Base-by-base conservation (phyloP, 495 filamentous ascomycete species). In the Hypoxylon subgilvum region DNA sequence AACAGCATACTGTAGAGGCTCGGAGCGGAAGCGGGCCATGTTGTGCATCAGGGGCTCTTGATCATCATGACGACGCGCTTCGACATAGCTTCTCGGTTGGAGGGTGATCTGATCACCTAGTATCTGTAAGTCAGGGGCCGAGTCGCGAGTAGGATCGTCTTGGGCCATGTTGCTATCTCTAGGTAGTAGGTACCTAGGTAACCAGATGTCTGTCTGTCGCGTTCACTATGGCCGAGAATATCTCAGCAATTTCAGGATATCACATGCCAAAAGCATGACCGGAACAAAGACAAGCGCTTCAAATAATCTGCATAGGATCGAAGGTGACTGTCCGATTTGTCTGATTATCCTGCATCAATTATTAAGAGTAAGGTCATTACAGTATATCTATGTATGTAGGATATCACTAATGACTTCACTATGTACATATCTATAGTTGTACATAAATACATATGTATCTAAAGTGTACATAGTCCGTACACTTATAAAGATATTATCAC, bases 81-180 rank as follows among this genome's bases (percentile, higher is more conserved):
- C 82, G 52, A 86, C 77, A 63, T 85, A 91, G 39, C 89, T 91
- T 51, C 87, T 86, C 6, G 89, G 88, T 69, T 91, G 88, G 28
- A 96, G 82, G 10, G 88, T 91, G 45, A 94, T 83, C 63, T 89
- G 79, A 64, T 88, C 82, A 49, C 89, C 89, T 12, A 90, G 75
- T 52, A 96, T 93, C 69, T 90, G 87, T 52, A 96, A 74, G 71
- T 96, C 91, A 22, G 91, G 91, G 63, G 90, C 88, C 22, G 86
- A 82, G 57, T 78, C 74, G 57, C 70, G 71, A 23, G 68, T 58
- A 3, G 68, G 59, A 39, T 73, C 66, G 17, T 71, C 55, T 62
- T 72, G 65, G 6, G 71, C 46, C 71, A 76, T 77, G 49, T 9
- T 66, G 51, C 8, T 53, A 47, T 51, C 40, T 43, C 53, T 23